These are phyloP conservation scores for Rickenella mellea DNA, from an alignment of 768 basidiomycete species.

Conservation along the genomic window DNA sequence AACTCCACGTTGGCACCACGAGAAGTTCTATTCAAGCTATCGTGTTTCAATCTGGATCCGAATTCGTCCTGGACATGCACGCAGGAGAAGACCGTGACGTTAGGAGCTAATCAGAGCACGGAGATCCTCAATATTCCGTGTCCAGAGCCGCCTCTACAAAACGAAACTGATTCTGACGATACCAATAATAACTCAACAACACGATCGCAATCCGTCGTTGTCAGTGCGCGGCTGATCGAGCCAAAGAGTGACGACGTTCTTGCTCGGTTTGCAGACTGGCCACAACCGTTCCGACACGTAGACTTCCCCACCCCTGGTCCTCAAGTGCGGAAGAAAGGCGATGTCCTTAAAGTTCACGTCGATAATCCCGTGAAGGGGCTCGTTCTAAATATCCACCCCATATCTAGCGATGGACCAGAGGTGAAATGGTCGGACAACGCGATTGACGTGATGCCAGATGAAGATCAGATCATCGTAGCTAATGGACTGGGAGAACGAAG, in stretches of 20 bases:
- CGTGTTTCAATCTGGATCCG: conserved; percentile 26
- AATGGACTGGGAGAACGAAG: conserved; percentile 7
- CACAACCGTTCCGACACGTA: conserved; percentile 22
- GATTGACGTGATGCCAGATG: conserved; percentile 17
- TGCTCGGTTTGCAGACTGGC: conserved; percentile 19
- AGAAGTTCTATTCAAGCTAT: conserved; percentile 21
- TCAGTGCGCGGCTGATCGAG: conserved; percentile 19
- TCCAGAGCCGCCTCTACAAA: conserved; percentile 14
- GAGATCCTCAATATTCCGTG: conserved; percentile 25
- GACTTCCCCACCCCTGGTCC: conserved; percentile 21
- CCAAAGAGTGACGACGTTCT: conserved; percentile 13
- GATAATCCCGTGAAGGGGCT: conserved; percentile 16
- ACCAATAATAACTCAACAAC: conserved; percentile 3
- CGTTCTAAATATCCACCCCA: conserved; percentile 14
- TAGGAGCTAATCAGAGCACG: conserved; percentile 30
- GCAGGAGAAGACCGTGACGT: conserved; percentile 10
- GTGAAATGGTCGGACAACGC: conserved; percentile 20
- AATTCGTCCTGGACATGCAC: conserved; percentile 18
- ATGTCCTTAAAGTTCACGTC: conserved; percentile 9
- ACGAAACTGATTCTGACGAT: conserved; percentile 1
- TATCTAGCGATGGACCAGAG: conserved; percentile 11
- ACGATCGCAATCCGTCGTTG: conserved; percentile 22
- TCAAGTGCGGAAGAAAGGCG: conserved; percentile 3
- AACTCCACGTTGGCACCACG: conserved; percentile 22
- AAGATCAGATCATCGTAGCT: conserved; percentile 8